Evolutionary conservation across 306 rosid species (phyloP).

Genomic region (Datisca glomerata): DNA sequence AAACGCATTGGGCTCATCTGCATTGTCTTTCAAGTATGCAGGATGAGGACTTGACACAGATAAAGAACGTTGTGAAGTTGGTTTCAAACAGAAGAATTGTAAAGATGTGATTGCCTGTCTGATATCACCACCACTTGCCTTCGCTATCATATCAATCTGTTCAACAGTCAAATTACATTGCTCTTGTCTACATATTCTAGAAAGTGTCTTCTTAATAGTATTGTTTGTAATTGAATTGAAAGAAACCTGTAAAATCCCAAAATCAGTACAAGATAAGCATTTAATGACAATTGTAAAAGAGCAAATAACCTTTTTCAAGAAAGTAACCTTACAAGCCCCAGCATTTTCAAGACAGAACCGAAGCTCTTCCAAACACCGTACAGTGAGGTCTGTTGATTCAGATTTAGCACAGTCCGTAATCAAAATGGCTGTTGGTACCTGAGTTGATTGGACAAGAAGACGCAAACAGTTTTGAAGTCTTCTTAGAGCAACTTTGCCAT

Average conservation of each 20-base stretch:
- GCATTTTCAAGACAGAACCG: slow-evolving; percentile 54
- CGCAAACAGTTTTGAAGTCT: slow-evolving; percentile 60
- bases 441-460: slow-evolving; percentile 52
- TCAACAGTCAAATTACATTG: slow-evolving; percentile 42
- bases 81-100: slow-evolving; percentile 72
- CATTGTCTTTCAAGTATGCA: slow-evolving; percentile 18
- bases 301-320: slow-evolving; percentile 21
- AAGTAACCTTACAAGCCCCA: slow-evolving; percentile 99
- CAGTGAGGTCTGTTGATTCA: slow-evolving; percentile 56
- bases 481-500: slow-evolving; percentile 51
- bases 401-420: slow-evolving; percentile 50
- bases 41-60: slow-evolving; percentile 16
- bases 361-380: slow-evolving; percentile 44
- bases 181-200: slow-evolving; percentile 63
- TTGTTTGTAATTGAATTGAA: slow-evolving; percentile 80
- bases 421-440: slow-evolving; percentile 74
- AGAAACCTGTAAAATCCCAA: slow-evolving; percentile 47
- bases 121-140: slow-evolving; percentile 92
- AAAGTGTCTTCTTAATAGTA: slow-evolving; percentile 58
- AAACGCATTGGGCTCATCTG: slow-evolving; percentile 22
- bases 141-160: slow-evolving; percentile 69
- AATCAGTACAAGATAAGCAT: slow-evolving; percentile 13
- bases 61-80: slow-evolving; percentile 29
- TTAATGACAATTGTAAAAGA: slow-evolving; percentile 8
- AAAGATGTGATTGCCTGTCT: slow-evolving; percentile 85